Conservation (phyloP, 2,329 filamentous ascomycete species). For the Aspergillus spinulosporus region DNA sequence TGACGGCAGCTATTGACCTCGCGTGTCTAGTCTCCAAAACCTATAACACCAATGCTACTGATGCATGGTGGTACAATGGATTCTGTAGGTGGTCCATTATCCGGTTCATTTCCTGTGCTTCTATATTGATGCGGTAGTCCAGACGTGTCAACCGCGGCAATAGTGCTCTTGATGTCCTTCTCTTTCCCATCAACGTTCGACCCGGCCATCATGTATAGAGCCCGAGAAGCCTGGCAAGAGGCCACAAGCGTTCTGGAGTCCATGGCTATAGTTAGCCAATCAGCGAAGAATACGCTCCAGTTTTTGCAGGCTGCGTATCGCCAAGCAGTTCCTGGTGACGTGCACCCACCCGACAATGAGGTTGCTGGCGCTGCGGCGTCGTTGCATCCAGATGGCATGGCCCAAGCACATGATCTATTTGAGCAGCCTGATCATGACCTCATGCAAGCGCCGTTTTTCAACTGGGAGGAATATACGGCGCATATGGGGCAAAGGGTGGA, state of each 20-base stretch:
- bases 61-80: slow-evolving; percentile 44
- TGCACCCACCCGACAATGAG: neutral
- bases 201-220: slow-evolving; percentile 16
- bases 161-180: slow-evolving; percentile 35
- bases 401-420: neutral
- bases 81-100: slow-evolving; percentile 34
- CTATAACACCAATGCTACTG: slow-evolving; percentile 28
- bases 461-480: slow-evolving; percentile 7
- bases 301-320: slow-evolving; percentile 20
- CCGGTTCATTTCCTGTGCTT: neutral
- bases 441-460: neutral
- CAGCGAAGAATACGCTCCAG: slow-evolving; percentile 27
- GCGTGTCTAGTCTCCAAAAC: slow-evolving; percentile 33
- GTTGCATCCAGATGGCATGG: neutral
- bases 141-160: slow-evolving; percentile 35
- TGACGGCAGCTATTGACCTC: slow-evolving; percentile 33
- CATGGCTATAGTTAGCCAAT: slow-evolving; percentile 32
- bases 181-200: slow-evolving; percentile 27
- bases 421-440: slow-evolving; percentile 1
- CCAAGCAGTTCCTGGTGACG: neutral
- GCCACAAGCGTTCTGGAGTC: slow-evolving; percentile 29
- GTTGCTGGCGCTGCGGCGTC: too few species aligned
- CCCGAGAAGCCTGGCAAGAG: slow-evolving; percentile 27
- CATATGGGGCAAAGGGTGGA: neutral
- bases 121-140: neutral